Evolutionary conservation across 148 eudicot genomes (phyloP).

Genomic region (Rheum nobile): DNA sequence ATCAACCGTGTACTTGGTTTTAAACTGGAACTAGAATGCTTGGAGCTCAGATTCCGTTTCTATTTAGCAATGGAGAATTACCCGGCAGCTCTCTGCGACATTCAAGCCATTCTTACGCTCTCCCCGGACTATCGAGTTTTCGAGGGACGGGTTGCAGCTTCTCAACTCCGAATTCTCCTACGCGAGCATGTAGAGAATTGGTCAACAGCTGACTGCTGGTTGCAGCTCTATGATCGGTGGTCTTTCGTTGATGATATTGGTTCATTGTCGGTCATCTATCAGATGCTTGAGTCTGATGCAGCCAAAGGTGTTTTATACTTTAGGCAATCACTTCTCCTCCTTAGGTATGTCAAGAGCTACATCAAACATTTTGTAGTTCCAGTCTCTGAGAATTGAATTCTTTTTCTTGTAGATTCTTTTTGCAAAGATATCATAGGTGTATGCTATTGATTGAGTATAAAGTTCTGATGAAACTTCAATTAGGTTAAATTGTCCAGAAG

Average conservation of each 20-base stretch:
- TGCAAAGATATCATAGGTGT: background rate
- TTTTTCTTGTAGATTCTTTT: background rate
- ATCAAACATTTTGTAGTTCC: background rate
- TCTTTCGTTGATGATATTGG: slow-evolving; percentile 98
- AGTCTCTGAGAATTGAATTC: background rate
- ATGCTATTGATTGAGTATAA: background rate
- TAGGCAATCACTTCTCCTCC: slow-evolving; percentile 85
- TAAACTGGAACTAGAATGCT: slow-evolving; percentile 78
- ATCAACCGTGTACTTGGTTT: slow-evolving; percentile 79
- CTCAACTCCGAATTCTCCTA: slow-evolving; percentile 61
- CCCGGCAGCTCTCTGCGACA: slow-evolving; percentile 68
- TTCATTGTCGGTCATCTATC: slow-evolving; percentile 80
- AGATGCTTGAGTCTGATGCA: slow-evolving; percentile 91
- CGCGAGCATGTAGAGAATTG: slow-evolving; percentile 65
- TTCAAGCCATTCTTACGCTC: slow-evolving; percentile 82
- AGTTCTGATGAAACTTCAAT: slow-evolving; percentile 14
- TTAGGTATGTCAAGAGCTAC: slow-evolving; percentile 33
- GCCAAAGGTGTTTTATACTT: slow-evolving; percentile 81
- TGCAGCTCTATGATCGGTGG: slow-evolving; percentile 87
- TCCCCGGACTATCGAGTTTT: slow-evolving; percentile 74
- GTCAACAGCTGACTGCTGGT: slow-evolving; percentile 95
- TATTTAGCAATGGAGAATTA: slow-evolving; percentile 67
- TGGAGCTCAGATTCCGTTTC: slow-evolving; percentile 84
- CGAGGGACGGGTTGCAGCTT: slow-evolving; percentile 68
- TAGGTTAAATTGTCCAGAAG: slow-evolving; percentile 95